Evolutionary conservation across 2,329 filamentous ascomycete genomes (phyloP), one percentile per base, ranked within the genome.

Genomic region (Penicillium palitans): DNA sequence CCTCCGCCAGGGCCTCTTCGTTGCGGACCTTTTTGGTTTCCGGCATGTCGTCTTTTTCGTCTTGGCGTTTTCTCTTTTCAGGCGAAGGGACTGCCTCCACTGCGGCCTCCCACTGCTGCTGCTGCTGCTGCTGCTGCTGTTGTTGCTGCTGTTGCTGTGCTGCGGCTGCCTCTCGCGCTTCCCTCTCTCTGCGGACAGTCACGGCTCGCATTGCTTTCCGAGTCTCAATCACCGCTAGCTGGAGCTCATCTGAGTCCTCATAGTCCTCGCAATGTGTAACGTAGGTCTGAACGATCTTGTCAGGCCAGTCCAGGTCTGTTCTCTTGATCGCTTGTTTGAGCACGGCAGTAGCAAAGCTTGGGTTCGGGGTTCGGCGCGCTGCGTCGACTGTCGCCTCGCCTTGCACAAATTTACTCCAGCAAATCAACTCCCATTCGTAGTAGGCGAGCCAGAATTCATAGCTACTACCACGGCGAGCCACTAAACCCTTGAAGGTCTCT

Each of bases 371-470:
- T 8, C 84, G 84, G 58, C 82, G 78, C 37, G 78, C 76, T 55
- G 81, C 83, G 55, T 82, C 79, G 68, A 80, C 78, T 17, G 81
- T 81, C 31, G 76, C 74, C 52, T 82, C 83, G 10, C 78, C 77
- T 49, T 83, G 79, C 2, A 81, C 80, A 58, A 85, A 81, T 61
- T 81, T 83, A 58, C 81, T 80, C 83, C 85, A 87, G n/a, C 82
- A 78, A 58, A 89, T 82, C 82, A 98, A 88, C 76, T 98, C 95
- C 89, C 92, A 98, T 53, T 88, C 82, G 75, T 97, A 97, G 75
- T 91, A 97, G 44, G 88, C 87, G 55, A 93, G 83, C 95, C 95
- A 99, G 73, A 98, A 98, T 67, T 96, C 91, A 70, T 93, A 92
- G 66, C 87, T 93, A 66, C 91, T 85, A 31, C 87, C 87, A 56